Evolutionary conservation across 2,329 filamentous ascomycete genomes (phyloP).

Genomic region (Torrubiella hemipterigena): DNA sequence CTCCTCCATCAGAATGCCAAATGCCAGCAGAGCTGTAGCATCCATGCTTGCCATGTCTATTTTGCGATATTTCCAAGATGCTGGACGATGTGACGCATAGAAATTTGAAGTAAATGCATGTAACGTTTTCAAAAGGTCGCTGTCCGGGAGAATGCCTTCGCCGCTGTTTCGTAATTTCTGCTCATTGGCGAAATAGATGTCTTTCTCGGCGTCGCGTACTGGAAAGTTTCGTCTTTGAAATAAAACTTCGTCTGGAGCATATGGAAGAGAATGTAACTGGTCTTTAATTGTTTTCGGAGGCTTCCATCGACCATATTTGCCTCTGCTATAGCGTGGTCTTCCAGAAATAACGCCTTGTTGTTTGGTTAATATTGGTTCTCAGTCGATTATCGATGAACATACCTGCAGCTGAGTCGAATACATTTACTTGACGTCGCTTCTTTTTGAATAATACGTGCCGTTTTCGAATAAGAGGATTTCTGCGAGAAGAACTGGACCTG

Average conservation of each 20-base stretch:
- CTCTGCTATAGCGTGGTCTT: too few relatives aligned
- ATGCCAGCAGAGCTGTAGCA: slow-evolving; percentile 63
- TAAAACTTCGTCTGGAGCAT: slow-evolving; percentile 60
- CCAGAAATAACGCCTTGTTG: too few relatives aligned
- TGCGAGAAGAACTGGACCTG: too few relatives aligned
- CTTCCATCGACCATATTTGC: too few relatives aligned
- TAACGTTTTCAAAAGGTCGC: slow-evolving; percentile 56
- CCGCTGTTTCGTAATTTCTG: slow-evolving; percentile 35
- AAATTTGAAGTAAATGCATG: slow-evolving; percentile 58
- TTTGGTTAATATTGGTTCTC: too few relatives aligned
- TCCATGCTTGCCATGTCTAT: slow-evolving; percentile 55
- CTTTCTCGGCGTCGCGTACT: slow-evolving; percentile 54
- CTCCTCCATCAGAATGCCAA: slow-evolving; percentile 68
- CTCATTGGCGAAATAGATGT: slow-evolving; percentile 58
- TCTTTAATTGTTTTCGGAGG: slow-evolving; percentile 11
- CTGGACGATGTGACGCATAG: slow-evolving; percentile 26
- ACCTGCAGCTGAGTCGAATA: too few relatives aligned
- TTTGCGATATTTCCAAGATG: slow-evolving; percentile 7
- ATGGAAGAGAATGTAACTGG: slow-evolving; percentile 10
- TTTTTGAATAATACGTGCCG: too few relatives aligned
- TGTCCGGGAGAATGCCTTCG: slow-evolving; percentile 46
- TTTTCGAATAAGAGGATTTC: too few relatives aligned
- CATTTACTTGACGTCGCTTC: too few relatives aligned
- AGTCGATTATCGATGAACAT: too few relatives aligned
- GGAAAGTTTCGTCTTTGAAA: slow-evolving; percentile 56